Evolutionary conservation across 139 green algal species (phyloP), one percentile per base, ranked within the genome.

Genomic region (Medakamo hakoo): DNA sequence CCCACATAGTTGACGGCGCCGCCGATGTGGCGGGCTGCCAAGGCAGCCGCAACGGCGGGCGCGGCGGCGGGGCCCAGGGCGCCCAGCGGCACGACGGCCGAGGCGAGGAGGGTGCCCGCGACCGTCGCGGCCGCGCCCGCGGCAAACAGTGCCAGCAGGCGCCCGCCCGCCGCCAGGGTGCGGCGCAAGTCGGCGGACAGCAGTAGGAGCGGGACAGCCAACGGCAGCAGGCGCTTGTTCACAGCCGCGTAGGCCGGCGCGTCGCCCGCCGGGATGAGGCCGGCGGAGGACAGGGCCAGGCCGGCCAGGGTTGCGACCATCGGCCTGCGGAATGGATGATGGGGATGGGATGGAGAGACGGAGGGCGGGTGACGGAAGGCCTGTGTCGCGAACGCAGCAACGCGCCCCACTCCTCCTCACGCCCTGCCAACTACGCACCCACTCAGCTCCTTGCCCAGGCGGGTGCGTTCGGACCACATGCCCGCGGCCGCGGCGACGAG

Each of bases 1-100:
- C 78, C 84, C 66, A 96, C 86, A 70, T 94, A 97, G 79, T 97
- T 97, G 28, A 97, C 83, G 0, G 83, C 82, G 3, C 83, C 83
- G 24, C 86, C 90, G 49, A 97, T 95, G 79, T 97, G 90, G 9
- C 90, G 71, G 3, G 85, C 86, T 26, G 76, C 82, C 25, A 97
- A 75, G 4, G 90, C 86, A 0, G 77, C 71, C 2, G 87, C 89
- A 4, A 95, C 74, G 70, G 86, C 87, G 82, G 79, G 88, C 26
- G 75, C 78, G 58, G 90, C 81, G 3, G 70, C 72, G 4, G 74
- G 72, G 9, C 86, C 86, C 40, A 94, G 73, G 9, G 59, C 32
- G 0, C 22, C 30, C 49, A 95, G 66, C 0, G 87, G 88, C 25
- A 92, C 63, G 18, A 88, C 29, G 49, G 63, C 57, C 68, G 82